Evolutionary conservation across 805 yeast genomes (phyloP).

Genomic region (Saccharomycopsis fodiens): DNA sequence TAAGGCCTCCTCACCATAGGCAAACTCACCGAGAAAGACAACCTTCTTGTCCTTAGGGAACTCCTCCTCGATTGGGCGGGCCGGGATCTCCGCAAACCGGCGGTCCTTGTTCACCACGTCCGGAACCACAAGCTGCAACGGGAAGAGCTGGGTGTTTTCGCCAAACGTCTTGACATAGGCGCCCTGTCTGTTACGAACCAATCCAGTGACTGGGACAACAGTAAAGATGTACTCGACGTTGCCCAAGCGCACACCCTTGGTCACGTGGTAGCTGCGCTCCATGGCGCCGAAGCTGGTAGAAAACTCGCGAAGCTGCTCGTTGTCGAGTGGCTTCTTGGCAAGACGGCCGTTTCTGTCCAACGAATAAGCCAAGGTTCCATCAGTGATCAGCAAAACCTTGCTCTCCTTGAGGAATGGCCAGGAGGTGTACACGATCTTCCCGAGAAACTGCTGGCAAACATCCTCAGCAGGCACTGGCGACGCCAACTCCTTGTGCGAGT

Average conservation of each 20-base stretch:
- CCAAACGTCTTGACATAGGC: slow-evolving; percentile 70
- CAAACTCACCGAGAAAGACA: slow-evolving; percentile 76
- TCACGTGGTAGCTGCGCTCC: slow-evolving; percentile 36
- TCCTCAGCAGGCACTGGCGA: slow-evolving; percentile 14
- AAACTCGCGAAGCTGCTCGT: slow-evolving; percentile 42
- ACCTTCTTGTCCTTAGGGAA: slow-evolving; percentile 68
- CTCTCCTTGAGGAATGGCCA: slow-evolving; percentile 94
- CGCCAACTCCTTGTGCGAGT: slow-evolving; percentile 43
- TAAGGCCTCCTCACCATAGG: slow-evolving; percentile 75
- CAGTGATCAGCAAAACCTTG: slow-evolving; percentile 54
- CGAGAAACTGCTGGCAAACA: slow-evolving; percentile 45
- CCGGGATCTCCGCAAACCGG: slow-evolving; percentile 64
- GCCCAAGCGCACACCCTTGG: slow-evolving; percentile 57
- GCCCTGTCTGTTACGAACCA: slow-evolving; percentile 62
- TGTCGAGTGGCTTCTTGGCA: slow-evolving; percentile 34
- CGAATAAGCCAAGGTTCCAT: slow-evolving; percentile 42
- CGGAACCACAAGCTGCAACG: slow-evolving; percentile 78
- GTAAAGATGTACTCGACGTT: slow-evolving; percentile 50
- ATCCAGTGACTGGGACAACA: slow-evolving; percentile 72
- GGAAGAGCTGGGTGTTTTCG: slow-evolving; percentile 45
- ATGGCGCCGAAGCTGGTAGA: slow-evolving; percentile 34
- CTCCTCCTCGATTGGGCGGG: slow-evolving; percentile 73
- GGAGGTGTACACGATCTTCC: slow-evolving; percentile 59
- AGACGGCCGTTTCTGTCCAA: slow-evolving; percentile 26
- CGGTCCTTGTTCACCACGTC: slow-evolving; percentile 64